phyloP scores from a whole-genome alignment of 495 filamentous ascomycete species.

The Hypoxylon cercidicola region DNA sequence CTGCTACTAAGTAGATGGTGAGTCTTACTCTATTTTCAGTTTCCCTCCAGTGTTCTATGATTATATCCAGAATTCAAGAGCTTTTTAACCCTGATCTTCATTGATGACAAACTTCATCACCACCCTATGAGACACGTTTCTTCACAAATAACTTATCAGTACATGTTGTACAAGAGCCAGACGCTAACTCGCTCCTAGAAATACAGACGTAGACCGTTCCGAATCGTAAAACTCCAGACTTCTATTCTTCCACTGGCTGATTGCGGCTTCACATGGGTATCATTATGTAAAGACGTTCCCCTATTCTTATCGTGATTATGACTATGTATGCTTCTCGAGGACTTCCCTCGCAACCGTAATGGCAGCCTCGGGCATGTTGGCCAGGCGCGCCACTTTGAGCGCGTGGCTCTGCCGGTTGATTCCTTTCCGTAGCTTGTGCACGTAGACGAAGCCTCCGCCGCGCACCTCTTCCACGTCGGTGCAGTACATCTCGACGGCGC shows the following conservation, averaged over 20 bases:
- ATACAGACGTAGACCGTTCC: constrained; percentile 2
- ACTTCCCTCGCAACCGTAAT: constrained; percentile 65
- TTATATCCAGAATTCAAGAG: constrained; percentile 61
- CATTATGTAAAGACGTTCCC: constrained; percentile 16
- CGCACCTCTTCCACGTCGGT: constrained; percentile 82
- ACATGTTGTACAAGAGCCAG: constrained; percentile 36
- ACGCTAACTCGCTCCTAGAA: constrained; percentile 45
- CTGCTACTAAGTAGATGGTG: constrained; percentile 53
- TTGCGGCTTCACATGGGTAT: constrained; percentile 21
- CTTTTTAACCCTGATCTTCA: constrained; percentile 67
- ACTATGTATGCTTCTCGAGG: constrained; percentile 37
- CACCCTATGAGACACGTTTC: constrained; percentile 60
- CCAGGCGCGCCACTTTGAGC: constrained; percentile 88
- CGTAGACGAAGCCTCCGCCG: constrained; percentile 78
- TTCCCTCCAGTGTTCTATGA: constrained; percentile 57
- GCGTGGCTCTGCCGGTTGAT: constrained; percentile 91
- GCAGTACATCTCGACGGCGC: constrained; percentile 83
- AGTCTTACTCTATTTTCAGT: constrained; percentile 45
- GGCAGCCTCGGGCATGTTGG: constrained; percentile 73
- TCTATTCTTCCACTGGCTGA: constrained; percentile 5
- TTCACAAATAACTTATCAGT: constrained; percentile 25
- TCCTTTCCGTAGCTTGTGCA: constrained; percentile 81
- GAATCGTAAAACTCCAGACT: constrained; percentile 14
- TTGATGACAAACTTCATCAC: constrained; percentile 60
- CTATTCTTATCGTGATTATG: neutral